phyloP scores from a whole-genome alignment of 2,329 filamentous ascomycete species.

The Rutstroemia sp. region DNA sequence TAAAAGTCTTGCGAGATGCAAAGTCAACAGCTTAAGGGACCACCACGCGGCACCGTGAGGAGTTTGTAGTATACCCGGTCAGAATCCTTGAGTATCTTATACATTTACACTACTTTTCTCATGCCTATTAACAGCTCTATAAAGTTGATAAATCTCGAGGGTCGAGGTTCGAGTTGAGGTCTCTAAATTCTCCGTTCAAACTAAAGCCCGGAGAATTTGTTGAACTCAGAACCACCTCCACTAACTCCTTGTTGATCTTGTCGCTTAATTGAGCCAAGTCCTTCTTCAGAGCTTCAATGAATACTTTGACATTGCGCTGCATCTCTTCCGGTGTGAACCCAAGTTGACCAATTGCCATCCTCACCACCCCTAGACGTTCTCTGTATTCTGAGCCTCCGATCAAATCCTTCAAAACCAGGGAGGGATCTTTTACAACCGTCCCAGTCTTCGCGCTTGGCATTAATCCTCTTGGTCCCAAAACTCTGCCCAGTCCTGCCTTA shows the following conservation, averaged over 20 bases:
- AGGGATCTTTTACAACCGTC: conserved; percentile 79
- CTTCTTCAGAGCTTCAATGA: conserved; percentile 70
- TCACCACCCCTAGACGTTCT: conserved; percentile 75
- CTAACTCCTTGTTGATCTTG: conserved; percentile 62
- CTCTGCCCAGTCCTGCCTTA: conserved; percentile 70
- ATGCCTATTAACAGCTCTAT: conserved; percentile 16
- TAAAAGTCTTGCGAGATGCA: conserved; percentile 38
- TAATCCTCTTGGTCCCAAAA: conserved; percentile 80
- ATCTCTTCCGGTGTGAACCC: conserved; percentile 83
- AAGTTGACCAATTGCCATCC: conserved; percentile 86
- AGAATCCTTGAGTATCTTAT: conserved; percentile 26
- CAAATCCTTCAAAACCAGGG: conserved; percentile 66
- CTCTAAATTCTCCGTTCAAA: conserved; percentile 70
- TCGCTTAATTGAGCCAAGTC: conserved; percentile 63
- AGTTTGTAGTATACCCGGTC: conserved; percentile 31
- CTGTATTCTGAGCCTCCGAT: conserved; percentile 81
- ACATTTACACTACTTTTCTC: conserved; percentile 33
- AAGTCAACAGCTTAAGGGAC: conserved; percentile 17
- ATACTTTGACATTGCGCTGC: conserved; percentile 71
- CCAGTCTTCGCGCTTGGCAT: conserved; percentile 89
- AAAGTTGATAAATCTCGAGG: conserved; percentile 44
- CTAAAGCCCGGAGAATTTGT: conserved; percentile 83
- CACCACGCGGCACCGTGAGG: conserved; percentile 33
- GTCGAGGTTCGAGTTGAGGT: conserved; percentile 49
- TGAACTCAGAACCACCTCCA: conserved; percentile 73